A percentile compares a stretch with the other conserved stretches of the same genome.
phyloP scores from a whole-genome alignment of 139 green algal genomes.

The Tetradesmus obliquus region DNA sequence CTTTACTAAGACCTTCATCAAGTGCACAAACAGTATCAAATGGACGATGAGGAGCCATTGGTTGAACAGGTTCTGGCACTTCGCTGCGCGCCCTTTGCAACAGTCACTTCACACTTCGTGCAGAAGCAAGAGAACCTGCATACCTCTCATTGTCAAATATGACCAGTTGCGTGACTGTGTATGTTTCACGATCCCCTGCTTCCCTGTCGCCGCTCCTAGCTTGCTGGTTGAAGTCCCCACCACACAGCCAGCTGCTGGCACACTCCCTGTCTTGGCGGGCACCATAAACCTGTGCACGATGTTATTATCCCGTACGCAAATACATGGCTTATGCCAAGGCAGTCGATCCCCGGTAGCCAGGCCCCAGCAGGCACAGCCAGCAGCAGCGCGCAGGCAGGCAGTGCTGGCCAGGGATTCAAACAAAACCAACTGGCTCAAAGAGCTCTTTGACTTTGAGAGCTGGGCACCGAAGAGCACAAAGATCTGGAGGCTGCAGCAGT shows the following conservation, averaged over 20 bases:
- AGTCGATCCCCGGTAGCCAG: background rate
- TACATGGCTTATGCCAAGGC: background rate
- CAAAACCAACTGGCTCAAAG: slow-evolving; percentile 15
- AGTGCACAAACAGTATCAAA: too few species aligned
- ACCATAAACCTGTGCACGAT: background rate
- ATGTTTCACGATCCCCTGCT: background rate
- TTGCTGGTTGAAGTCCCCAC: background rate
- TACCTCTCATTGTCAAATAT: too few species aligned
- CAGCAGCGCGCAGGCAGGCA: background rate
- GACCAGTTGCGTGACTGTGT: too few species aligned
- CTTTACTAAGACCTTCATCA: too few species aligned
- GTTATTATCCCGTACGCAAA: background rate
- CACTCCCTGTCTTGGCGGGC: background rate
- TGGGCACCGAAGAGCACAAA: slow-evolving; percentile 40
- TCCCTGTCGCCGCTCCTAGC: background rate
- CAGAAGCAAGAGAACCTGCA: too few species aligned
- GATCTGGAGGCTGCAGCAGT: slow-evolving; percentile 49
- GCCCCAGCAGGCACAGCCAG: background rate
- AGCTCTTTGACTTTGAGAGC: slow-evolving; percentile 41
- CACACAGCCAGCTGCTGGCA: background rate
- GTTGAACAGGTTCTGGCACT: background rate
- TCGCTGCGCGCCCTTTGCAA: background rate
- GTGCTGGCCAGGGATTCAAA: background rate
- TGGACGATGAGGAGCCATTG: too few species aligned
- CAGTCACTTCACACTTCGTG: background rate